A percentile compares a stretch with the other conserved stretches of the same genome.
These are phyloP conservation scores for Acrocalymma vagum DNA, from an alignment of 2,329 filamentous ascomycete genomes.

Conservation along the genomic window DNA sequence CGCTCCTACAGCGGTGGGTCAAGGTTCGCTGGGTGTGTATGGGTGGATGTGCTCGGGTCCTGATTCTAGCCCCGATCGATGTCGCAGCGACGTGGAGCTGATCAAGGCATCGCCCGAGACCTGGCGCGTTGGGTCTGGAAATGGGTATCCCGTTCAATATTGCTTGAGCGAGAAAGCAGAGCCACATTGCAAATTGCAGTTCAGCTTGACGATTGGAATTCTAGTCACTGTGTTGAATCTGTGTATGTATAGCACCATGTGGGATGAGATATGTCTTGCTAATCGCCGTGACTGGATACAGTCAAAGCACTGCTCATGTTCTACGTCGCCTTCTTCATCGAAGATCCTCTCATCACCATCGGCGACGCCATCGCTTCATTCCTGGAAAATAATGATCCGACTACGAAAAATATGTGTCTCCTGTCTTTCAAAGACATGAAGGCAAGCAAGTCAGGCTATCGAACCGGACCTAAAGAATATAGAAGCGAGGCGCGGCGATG, in stretches of 20 bases:
- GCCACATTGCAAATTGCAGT: conserved; percentile 26
- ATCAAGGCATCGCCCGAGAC: conserved; percentile 1
- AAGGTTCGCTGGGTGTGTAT: conserved; percentile 6
- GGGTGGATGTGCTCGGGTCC: conserved; percentile 17
- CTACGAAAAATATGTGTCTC: conserved; percentile 27
- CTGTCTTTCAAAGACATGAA: conserved; percentile 15
- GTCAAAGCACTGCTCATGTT: conserved; percentile 31
- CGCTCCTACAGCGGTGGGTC: neutral
- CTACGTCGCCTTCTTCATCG: conserved; percentile 14
- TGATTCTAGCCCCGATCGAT: neutral
- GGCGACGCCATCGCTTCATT: conserved; percentile 40
- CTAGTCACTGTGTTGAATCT: conserved; percentile 25
- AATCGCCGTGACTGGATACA: neutral
- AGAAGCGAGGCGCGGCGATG: neutral
- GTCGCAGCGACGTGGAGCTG: conserved; percentile 2
- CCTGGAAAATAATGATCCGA: conserved; percentile 25
- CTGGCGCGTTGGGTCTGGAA: conserved; percentile 11
- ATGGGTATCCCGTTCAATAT: conserved; percentile 17
- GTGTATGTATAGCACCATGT: conserved; percentile 2
- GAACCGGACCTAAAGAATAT: neutral
- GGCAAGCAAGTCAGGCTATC: conserved; percentile 14
- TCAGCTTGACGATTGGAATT: conserved; percentile 17
- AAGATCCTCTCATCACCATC: conserved; percentile 31
- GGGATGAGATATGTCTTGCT: too few relatives aligned
- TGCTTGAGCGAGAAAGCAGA: conserved; percentile 26